Evolutionary conservation across 2,329 filamentous ascomycete species (phyloP).

Genomic region (Aspergillus arachidicola): DNA sequence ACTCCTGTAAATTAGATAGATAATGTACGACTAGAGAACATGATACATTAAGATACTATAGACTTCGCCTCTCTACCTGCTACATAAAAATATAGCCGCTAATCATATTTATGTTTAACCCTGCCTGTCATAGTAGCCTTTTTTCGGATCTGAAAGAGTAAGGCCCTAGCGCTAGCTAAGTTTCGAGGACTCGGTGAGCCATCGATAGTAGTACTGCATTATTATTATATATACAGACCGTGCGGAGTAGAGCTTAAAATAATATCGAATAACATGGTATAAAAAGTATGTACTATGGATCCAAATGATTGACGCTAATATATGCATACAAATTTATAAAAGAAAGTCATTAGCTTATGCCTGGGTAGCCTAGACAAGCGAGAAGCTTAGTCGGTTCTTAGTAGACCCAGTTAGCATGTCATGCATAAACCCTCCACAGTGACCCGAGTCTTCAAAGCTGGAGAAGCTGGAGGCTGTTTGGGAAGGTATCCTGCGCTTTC

Average conservation of each 20-base stretch:
- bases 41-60: background rate
- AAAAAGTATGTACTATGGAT: background rate
- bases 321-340: background rate
- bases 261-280: no score
- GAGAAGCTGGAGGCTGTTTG: background rate
- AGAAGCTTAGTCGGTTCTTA: background rate
- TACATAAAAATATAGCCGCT: background rate
- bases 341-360: background rate
- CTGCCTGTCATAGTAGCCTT: background rate
- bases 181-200: background rate
- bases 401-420: background rate
- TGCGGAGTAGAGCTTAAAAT: background rate
- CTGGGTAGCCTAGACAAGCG: background rate
- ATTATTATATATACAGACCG: background rate
- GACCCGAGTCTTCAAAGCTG: background rate
- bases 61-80: background rate
- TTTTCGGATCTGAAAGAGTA: background rate
- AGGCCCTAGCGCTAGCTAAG: background rate
- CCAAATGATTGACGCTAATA: background rate
- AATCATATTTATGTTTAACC: no score
- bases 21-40: conserved; percentile 2
- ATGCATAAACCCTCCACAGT: background rate
- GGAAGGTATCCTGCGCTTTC: background rate
- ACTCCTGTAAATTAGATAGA: conserved; percentile 10
- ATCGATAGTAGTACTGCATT: background rate